Percentiles rank a stretch among this genome's conserved stretches.
Conservation (phyloP, 345 rosid species). For the Ailanthus altissimus region DNA sequence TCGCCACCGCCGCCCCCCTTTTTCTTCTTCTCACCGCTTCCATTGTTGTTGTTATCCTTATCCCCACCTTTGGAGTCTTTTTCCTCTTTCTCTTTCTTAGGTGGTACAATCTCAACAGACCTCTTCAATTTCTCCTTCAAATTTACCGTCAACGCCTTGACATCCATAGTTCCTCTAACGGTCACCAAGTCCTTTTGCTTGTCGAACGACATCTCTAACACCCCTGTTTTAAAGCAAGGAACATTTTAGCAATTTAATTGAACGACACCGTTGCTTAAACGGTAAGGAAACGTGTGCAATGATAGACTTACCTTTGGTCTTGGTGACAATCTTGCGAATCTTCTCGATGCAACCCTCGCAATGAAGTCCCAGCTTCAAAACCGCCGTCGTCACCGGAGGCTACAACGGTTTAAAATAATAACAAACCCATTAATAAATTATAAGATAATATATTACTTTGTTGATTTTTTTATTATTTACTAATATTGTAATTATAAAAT, state of each 20-base stretch:
- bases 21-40: constrained; percentile 29
- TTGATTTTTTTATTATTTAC: no score
- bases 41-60: not conserved
- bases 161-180: constrained; percentile 77
- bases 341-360: constrained; percentile 78
- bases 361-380: constrained; percentile 58
- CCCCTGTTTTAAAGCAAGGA: constrained; percentile 43
- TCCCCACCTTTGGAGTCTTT: constrained; percentile 29
- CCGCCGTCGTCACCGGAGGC: constrained; percentile 65
- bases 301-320: constrained; percentile 52
- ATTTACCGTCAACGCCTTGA: constrained; percentile 45
- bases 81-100: constrained; percentile 61
- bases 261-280: not conserved
- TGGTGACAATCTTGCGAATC: constrained; percentile 49
- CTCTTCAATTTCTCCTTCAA: constrained; percentile 62
- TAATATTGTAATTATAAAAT: no score
- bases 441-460: no score
- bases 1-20: constrained; percentile 33
- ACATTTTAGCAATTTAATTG: no score
- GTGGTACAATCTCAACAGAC: constrained; percentile 56
- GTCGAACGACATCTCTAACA: constrained; percentile 47
- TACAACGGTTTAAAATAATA: constrained; percentile 18
- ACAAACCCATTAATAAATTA: not conserved
- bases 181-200: constrained; percentile 59
- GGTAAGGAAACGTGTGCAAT: not conserved